Base-by-base conservation (phyloP, 345 rosid species). In the Gossypium bickii region DNA sequence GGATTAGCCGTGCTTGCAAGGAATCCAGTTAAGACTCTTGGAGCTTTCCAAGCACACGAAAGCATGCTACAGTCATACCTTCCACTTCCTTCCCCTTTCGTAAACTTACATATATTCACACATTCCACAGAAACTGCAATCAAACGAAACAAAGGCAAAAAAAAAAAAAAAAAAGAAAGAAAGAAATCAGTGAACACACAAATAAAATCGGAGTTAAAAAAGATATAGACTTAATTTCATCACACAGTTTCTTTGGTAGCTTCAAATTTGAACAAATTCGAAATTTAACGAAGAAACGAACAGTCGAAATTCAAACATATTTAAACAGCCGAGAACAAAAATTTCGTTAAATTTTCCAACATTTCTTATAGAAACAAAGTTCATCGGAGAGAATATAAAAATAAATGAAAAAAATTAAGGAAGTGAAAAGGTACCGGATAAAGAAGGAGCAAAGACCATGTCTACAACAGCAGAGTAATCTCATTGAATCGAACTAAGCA, bases 1-100 rank as follows among this genome's bases (percentile, higher is more conserved):
- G 89, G 85, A 81, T 89, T 91, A 1, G 96, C 86, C 22, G 99
- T 92, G 86, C 83, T 90, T 7, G 97, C 93, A 57, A 93, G 90
- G 80, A 89, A 91, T 29, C 99, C 96, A 34, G 98, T 88, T 85
- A 95, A 80, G 53, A 87, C 92, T 78, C 97, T 87, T 8, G 98
- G 99, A 71, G 94, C 92, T 83, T 89, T 92, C 98, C 92, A 91
- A 59, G 98, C 94, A 75, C 97, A 93, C 1, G 97, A 93, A 61
- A 95, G 85, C 52, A 87, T 87, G 67, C 73, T 90, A 84, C 96
- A 92, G 78, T 89, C 97, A 47, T 80, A 83, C 84, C 90, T 89
- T 57, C 84, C 89, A 72, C 80, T 80, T 51, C 78, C 92, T n/a
- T 91, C 96, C 74, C 94, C 90, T 83, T 91, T 90, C 17, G 88